A percentile compares a stretch with the other conserved stretches of the same genome.
phyloP scores from a whole-genome alignment of 2,329 filamentous ascomycete species.

The Stagonosporopsis tanaceti region DNA sequence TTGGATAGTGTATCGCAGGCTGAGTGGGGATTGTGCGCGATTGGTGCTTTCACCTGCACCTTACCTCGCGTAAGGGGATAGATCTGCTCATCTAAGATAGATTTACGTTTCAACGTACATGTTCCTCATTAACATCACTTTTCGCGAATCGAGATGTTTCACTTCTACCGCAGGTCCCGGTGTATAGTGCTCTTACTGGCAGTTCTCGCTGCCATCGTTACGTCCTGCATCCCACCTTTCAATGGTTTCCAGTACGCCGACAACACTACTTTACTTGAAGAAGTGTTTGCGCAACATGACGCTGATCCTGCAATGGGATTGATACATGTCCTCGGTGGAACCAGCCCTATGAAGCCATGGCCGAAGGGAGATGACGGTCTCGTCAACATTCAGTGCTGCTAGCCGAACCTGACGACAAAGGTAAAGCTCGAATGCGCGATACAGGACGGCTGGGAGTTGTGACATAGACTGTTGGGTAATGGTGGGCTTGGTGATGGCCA shows the following conservation, averaged over 20 bases:
- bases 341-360: conserved; percentile 13
- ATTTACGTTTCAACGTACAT: too few relatives aligned
- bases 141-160: not conserved
- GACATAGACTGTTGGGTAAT: conserved; percentile 1
- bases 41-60: too few relatives aligned
- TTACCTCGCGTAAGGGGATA: too few relatives aligned
- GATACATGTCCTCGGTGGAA: not conserved
- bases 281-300: not conserved
- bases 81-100: too few relatives aligned
- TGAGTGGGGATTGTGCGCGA: too few relatives aligned
- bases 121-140: too few relatives aligned
- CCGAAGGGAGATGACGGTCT: conserved; percentile 1
- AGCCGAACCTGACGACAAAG: not conserved
- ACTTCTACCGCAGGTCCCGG: not conserved
- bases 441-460: conserved; percentile 1
- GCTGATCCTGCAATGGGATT: conserved; percentile 2
- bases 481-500: conserved; percentile 1
- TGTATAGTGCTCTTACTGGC: not conserved
- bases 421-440: not conserved
- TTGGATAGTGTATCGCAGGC: too few relatives aligned
- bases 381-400: conserved; percentile 10
- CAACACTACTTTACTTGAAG: conserved; percentile 11
- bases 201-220: not conserved
- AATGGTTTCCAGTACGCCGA: conserved; percentile 15
- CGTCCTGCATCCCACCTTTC: conserved; percentile 12